Evolutionary conservation across 2,329 filamentous ascomycete genomes (phyloP), one percentile per base, ranked within the genome.

Genomic region (Fusarium anthophilum): DNA sequence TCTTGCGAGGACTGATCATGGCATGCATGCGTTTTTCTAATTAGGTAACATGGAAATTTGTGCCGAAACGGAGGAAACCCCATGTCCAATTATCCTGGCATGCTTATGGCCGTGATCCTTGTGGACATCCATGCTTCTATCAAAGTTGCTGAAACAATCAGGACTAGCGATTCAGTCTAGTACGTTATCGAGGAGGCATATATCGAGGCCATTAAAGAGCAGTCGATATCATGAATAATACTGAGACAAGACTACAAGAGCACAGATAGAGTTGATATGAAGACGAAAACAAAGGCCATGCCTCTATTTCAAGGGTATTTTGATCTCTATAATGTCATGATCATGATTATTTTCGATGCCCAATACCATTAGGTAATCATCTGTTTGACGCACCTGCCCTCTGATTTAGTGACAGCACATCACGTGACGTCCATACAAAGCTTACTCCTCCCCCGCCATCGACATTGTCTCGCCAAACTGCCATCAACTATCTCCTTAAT

Each of bases 401-500:
- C 39, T 54, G 43, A 63, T 75, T 63, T 59, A 48, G 43, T 53
- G 54, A 43, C 30, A n/a, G 11, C 9, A 17, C 5, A 43, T 77
- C 77, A 79, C 77, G 77, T 79, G 77, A 41, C 1, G 10, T 12
- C 9, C 11, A 6, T 32, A 17, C 26, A 38, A 66, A 63, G 69
- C 50, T 59, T 69, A 59, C 64, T 71, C 73, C 69, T 66, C 71
- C 78, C 79, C 79, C 79, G 79, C 79, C 77, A 79, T 75, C 74
- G 69, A 78, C 74, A 77, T 80, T 80, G 76, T 66, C 61, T 72
- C 75, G 65, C 65, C 68, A 62, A 73, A 71, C 51, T 43, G 59
- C 57, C 74, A 70, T 64, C 69, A 66, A 75, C 73, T 77, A 70
- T 78, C 76, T 79, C 79, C 77, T 79, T 82, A 81, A 81, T 81